Evolutionary conservation across 139 green algal genomes (phyloP), one percentile per base, ranked within the genome.

Genomic region (Tetraselmis striata): DNA sequence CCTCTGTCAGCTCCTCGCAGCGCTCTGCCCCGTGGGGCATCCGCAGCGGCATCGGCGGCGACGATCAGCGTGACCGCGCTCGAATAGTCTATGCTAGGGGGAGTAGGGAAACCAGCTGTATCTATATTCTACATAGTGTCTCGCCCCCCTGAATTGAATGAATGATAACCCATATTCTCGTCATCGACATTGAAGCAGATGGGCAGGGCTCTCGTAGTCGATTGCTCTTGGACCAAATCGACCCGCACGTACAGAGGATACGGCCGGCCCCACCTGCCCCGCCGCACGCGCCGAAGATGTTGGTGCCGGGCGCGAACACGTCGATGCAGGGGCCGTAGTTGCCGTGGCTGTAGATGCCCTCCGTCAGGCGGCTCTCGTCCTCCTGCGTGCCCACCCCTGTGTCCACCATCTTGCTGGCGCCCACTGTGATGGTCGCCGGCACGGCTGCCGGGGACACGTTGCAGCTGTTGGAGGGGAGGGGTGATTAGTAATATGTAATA

Each of bases 281-380:
- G 24, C 88, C 88, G 80, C 88, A 91, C 23, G 86, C 87, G 1
- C 78, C 86, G 77, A 81, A 91, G 0, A 92, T 86, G 82, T 92
- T 82, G 0, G 89, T 84, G 5, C 88, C 87, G 29, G 88, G 87
- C 0, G 88, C 88, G 59, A 88, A 92, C 0, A 92, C 45, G 78
- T 92, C 87, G 26, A 92, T 59, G 77, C 88, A 92, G 29, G 59
- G 31, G 1, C 88, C 87, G 27, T 82, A 86, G 83, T 91, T 89
- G 79, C 30, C 82, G 30, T 79, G 88, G n/a, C 59, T 27, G 30
- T 91, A 91, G 0, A 85, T 67, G 23, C 59, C 59, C n/a, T 91
- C 83, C 77, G 22, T 45, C 76, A 45, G 27, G 2, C 28, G 28
- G 28, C 27, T 5, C 1, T 75, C 59, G 27, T 11, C 32, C 2